These are phyloP conservation scores for Suillus luteus DNA, from an alignment of 768 basidiomycete species.

Conservation along the genomic window DNA sequence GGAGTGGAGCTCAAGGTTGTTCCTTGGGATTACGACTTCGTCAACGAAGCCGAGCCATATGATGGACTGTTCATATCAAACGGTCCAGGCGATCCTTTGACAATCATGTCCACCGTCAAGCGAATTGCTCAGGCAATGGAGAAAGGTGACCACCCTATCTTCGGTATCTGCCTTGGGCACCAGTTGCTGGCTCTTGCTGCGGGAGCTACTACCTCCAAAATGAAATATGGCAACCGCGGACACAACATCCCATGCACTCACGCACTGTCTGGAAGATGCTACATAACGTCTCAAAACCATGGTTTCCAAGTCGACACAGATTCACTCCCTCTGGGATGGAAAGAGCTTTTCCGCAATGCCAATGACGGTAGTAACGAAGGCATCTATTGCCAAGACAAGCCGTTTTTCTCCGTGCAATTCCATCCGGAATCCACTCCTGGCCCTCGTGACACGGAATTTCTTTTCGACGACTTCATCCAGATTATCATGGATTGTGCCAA, in stretches of 20 bases:
- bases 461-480: constrained; percentile 96
- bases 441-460: constrained; percentile 96
- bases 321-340: constrained; percentile 84
- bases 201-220: constrained; percentile 93
- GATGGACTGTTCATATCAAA: constrained; percentile 98
- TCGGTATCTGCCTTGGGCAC: constrained; percentile 98
- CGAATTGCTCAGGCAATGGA: constrained; percentile 68
- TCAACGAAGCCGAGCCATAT: constrained; percentile 74
- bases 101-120: constrained; percentile 70
- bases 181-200: constrained; percentile 94
- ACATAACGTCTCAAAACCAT: constrained; percentile 99
- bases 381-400: constrained; percentile 89
- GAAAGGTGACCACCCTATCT: constrained; percentile 82
- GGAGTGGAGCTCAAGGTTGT: constrained; percentile 97
- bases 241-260: constrained; percentile 99
- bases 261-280: constrained; percentile 90
- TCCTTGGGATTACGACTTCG: constrained; percentile 95
- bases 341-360: constrained; percentile 92
- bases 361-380: constrained; percentile 99
- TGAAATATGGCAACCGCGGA: constrained; percentile 99
- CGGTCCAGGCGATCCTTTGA: constrained; percentile 95
- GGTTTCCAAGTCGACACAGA: constrained; percentile 90
- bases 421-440: constrained; percentile 98
- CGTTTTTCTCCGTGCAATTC: constrained; percentile 99
- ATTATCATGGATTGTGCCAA: constrained; percentile 75